Percentiles rank a stretch among this genome's conserved stretches.
Evolutionary conservation across 768 basidiomycete species (phyloP).

Genomic region (Ramaria sp.): DNA sequence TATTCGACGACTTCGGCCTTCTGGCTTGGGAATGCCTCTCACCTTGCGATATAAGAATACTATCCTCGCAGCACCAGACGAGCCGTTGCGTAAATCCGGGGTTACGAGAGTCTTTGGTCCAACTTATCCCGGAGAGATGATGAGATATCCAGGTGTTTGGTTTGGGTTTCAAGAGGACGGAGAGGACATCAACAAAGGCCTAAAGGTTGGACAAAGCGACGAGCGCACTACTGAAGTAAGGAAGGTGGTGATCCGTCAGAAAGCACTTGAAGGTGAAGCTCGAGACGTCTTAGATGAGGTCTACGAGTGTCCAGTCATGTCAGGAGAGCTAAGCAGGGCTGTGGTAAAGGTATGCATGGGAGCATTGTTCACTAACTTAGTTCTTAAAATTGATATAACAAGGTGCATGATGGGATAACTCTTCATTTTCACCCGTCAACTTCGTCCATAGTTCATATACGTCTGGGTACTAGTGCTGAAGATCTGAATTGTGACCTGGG

Average conservation of each 20-base stretch:
- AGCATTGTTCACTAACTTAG: neutral
- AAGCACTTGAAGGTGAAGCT: slow-evolving; percentile 40
- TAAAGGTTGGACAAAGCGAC: slow-evolving; percentile 36
- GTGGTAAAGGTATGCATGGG: slow-evolving; percentile 45
- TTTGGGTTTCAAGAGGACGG: slow-evolving; percentile 76
- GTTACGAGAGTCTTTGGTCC: slow-evolving; percentile 73
- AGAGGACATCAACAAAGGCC: slow-evolving; percentile 34
- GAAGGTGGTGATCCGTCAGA: slow-evolving; percentile 63
- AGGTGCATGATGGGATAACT: slow-evolving; percentile 68
- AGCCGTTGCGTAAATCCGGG: slow-evolving; percentile 48
- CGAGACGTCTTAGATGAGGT: slow-evolving; percentile 65
- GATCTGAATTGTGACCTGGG: slow-evolving; percentile 74
- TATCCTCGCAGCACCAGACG: slow-evolving; percentile 48
- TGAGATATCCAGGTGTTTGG: slow-evolving; percentile 75
- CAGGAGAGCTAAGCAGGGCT: slow-evolving; percentile 56
- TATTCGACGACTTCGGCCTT: slow-evolving; percentile 44
- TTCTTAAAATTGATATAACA: slow-evolving; percentile 2
- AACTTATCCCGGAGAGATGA: slow-evolving; percentile 67
- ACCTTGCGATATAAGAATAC: slow-evolving; percentile 57
- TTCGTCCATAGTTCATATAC: slow-evolving; percentile 42
- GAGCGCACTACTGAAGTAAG: slow-evolving; percentile 70
- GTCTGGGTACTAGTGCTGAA: slow-evolving; percentile 72
- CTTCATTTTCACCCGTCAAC: slow-evolving; percentile 55
- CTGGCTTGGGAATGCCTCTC: slow-evolving; percentile 33
- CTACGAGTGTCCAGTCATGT: slow-evolving; percentile 51